A percentile compares a stretch with the other conserved stretches of the same genome.
phyloP scores from a whole-genome alignment of 2,329 filamentous ascomycete genomes.

The Fusarium verrucosum region DNA sequence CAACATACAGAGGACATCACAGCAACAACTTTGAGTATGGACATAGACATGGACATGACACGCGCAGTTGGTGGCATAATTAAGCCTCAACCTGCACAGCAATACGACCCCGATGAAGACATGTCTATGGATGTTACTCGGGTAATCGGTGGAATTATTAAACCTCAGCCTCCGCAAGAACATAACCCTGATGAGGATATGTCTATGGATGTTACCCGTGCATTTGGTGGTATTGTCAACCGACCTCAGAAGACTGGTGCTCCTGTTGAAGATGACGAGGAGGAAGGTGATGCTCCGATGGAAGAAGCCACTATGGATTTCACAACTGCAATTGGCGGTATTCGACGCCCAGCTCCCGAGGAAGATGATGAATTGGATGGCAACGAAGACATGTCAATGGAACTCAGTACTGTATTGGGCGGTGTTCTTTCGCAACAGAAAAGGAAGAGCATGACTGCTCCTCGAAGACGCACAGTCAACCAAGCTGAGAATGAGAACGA shows the following conservation, averaged over 20 bases:
- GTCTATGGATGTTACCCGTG: slow-evolving; percentile 94
- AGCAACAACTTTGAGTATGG: slow-evolving; percentile 52
- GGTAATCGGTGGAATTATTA: slow-evolving; percentile 66
- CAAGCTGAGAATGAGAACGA: slow-evolving; percentile 46
- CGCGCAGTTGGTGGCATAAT: slow-evolving; percentile 65
- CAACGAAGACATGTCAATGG: slow-evolving; percentile 81
- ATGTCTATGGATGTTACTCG: slow-evolving; percentile 96
- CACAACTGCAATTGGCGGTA: slow-evolving; percentile 79
- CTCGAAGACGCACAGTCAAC: slow-evolving; percentile 39
- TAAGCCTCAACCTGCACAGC: slow-evolving; percentile 55
- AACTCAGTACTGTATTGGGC: slow-evolving; percentile 74
- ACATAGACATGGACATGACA: slow-evolving; percentile 61
- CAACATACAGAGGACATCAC: slow-evolving; percentile 43
- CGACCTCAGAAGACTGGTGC: slow-evolving; percentile 14
- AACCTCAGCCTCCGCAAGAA: slow-evolving; percentile 55
- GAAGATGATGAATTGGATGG: slow-evolving; percentile 52
- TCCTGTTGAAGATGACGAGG: slow-evolving; percentile 40
- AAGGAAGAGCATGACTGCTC: slow-evolving; percentile 36
- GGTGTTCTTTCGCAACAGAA: slow-evolving; percentile 56
- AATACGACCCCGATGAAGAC: slow-evolving; percentile 64
- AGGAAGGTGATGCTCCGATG: slow-evolving; percentile 47
- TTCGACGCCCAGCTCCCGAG: slow-evolving; percentile 55
- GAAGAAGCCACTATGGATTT: slow-evolving; percentile 77
- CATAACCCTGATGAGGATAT: slow-evolving; percentile 69
- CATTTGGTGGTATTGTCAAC: slow-evolving; percentile 78